phyloP scores from a whole-genome alignment of 441 rosid genomes.

The Gossypium schwendimanii region DNA sequence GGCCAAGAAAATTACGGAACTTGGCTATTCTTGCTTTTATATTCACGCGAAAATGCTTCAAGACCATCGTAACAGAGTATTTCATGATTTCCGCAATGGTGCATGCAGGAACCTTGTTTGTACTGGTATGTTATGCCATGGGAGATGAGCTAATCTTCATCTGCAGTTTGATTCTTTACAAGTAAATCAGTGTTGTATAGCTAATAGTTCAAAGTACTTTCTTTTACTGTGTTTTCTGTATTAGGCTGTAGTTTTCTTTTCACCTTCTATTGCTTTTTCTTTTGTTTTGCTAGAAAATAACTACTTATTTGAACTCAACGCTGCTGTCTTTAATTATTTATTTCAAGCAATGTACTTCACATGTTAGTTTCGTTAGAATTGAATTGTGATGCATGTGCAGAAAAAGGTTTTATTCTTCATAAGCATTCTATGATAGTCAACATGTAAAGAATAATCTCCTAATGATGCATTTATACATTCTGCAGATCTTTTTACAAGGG shows the following conservation, averaged over 20 bases:
- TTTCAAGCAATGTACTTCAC: neutral
- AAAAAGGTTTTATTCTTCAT: neutral
- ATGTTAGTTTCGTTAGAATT: neutral
- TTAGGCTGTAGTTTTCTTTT: neutral
- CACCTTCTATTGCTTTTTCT: no score
- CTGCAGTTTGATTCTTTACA: neutral
- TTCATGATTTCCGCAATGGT: slow-evolving; percentile 98
- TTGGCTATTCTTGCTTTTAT: slow-evolving; percentile 96
- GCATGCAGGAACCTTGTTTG: slow-evolving; percentile 99
- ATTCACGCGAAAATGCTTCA: slow-evolving; percentile 99
- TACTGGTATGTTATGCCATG: slow-evolving; percentile 52
- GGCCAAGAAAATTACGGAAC: slow-evolving; percentile 98
- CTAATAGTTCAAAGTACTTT: neutral
- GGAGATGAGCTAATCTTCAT: neutral
- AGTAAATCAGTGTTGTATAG: neutral
- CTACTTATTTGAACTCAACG: neutral
- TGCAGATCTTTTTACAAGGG: slow-evolving; percentile 92
- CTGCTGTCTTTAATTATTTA: neutral
- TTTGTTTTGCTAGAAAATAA: neutral
- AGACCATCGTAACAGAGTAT: slow-evolving; percentile 96
- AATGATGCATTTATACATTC: slow-evolving; percentile 9
- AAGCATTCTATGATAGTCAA: neutral
- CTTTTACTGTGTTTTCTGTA: neutral
- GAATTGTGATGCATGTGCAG: neutral
- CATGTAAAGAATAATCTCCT: slow-evolving; percentile 16